phyloP scores from a whole-genome alignment of 768 basidiomycete species.

The Tulasnella sp. region DNA sequence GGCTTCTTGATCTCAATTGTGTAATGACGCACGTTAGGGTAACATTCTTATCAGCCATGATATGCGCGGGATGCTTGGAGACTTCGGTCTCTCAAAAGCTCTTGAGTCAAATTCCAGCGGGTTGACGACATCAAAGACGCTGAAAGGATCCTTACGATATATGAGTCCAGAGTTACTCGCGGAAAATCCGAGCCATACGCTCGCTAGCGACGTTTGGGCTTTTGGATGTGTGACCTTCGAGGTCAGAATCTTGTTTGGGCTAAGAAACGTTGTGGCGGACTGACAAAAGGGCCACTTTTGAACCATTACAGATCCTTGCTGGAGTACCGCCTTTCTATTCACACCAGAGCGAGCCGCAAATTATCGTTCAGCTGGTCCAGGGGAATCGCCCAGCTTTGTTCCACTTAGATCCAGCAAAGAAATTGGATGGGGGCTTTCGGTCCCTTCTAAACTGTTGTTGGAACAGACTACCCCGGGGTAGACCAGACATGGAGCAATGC shows the following conservation, averaged over 20 bases:
- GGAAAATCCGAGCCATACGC: not conserved
- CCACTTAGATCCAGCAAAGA: not conserved
- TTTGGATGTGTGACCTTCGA: not conserved
- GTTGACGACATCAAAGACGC: not conserved
- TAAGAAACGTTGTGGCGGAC: not conserved
- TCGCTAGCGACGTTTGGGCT: slow-evolving; percentile 8
- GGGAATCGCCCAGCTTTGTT: not conserved
- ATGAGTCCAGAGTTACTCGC: slow-evolving; percentile 5
- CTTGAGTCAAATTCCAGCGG: not conserved
- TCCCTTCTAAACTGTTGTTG: not conserved
- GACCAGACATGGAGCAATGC: not conserved
- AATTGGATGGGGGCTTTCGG: not conserved
- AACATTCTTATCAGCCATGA: slow-evolving; percentile 3
- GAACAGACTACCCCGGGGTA: not conserved
- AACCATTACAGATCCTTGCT: not conserved
- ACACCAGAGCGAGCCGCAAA: not conserved
- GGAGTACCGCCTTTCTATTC: not conserved
- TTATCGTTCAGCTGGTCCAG: not conserved
- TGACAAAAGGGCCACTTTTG: not conserved
- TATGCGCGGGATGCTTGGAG: not conserved
- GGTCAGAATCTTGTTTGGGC: not conserved
- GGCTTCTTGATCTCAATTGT: not conserved
- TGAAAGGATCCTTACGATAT: not conserved
- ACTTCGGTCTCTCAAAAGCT: slow-evolving; percentile 2
- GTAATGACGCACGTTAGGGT: not conserved